These are phyloP conservation scores for Quercus lobata DNA, from an alignment of 331 rosid species.

Conservation along the genomic window DNA sequence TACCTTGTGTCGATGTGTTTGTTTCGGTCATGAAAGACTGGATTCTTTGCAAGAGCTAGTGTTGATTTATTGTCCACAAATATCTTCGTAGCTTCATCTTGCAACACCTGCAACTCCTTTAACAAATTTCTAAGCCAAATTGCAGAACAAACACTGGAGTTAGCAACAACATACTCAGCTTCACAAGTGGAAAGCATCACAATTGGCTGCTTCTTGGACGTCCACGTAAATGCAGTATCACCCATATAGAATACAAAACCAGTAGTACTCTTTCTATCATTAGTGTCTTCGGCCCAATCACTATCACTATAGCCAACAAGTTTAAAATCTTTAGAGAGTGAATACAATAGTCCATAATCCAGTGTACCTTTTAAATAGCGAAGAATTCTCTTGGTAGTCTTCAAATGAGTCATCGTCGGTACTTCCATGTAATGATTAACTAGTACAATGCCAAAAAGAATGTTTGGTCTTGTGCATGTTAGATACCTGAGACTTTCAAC, in stretches of 20 bases:
- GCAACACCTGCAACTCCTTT: not conserved
- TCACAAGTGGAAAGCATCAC: not conserved
- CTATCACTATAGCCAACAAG: not conserved
- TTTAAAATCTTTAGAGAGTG: not conserved
- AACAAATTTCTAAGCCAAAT: not conserved
- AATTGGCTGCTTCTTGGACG: not conserved
- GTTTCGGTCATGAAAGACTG: no score
- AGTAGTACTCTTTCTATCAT: not conserved
- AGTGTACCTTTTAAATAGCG: not conserved
- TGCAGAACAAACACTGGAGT: not conserved
- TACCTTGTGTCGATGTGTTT: no score
- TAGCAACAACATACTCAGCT: not conserved
- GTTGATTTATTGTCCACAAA: not conserved
- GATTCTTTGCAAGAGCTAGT: not conserved
- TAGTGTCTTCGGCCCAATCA: not conserved
- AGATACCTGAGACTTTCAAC: not conserved
- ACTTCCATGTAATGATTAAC: slow-evolving; percentile 2
- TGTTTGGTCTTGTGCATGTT: not conserved
- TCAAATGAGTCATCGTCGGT: not conserved
- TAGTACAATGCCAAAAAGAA: no score
- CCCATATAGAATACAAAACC: not conserved
- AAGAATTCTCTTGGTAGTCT: not conserved
- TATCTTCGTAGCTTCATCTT: not conserved
- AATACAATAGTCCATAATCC: not conserved
- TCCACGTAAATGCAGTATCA: not conserved